These are phyloP conservation scores for Acer yangbiense DNA, from an alignment of 345 rosid genomes.

Conservation along the genomic window DNA sequence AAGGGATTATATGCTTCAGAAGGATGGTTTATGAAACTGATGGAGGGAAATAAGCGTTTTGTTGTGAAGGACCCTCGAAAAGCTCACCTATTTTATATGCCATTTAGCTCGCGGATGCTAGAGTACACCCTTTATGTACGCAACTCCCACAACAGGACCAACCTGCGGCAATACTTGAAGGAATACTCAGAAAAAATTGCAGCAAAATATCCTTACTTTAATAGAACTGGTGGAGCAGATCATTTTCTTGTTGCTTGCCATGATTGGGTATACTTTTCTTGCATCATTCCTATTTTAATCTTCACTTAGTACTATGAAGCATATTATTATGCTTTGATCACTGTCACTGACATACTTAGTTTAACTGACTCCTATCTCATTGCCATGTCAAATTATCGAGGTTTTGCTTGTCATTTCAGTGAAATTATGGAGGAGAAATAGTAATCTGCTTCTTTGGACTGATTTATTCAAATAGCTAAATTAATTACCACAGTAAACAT, in stretches of 20 bases:
- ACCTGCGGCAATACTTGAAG: constrained; percentile 70
- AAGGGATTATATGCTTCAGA: constrained; percentile 98
- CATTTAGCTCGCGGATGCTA: constrained; percentile 92
- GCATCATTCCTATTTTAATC: constrained; percentile 1
- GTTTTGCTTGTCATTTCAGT: constrained; percentile 4
- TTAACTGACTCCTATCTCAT: background rate
- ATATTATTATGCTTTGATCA: constrained; percentile 13
- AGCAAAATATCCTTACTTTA: constrained; percentile 85
- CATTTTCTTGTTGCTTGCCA: constrained; percentile 98
- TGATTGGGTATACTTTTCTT: constrained; percentile 75
- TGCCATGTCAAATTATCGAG: background rate
- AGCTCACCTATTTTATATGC: constrained; percentile 93
- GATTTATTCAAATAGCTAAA: constrained; percentile 4
- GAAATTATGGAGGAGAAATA: background rate
- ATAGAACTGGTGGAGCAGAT: constrained; percentile 91
- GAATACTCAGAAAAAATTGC: constrained; percentile 70
- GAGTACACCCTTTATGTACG: constrained; percentile 84
- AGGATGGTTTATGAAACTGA: constrained; percentile 99
- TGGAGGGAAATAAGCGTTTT: constrained; percentile 76
- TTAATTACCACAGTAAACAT: background rate
- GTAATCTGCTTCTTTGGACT: background rate
- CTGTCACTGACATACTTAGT: background rate
- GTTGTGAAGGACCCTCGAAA: constrained; percentile 76
- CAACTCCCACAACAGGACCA: constrained; percentile 88
- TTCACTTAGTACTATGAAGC: constrained; percentile 6